These are phyloP conservation scores for Zymoseptoria passerinii DNA, from an alignment of 2,329 filamentous ascomycete genomes.

Conservation along the genomic window DNA sequence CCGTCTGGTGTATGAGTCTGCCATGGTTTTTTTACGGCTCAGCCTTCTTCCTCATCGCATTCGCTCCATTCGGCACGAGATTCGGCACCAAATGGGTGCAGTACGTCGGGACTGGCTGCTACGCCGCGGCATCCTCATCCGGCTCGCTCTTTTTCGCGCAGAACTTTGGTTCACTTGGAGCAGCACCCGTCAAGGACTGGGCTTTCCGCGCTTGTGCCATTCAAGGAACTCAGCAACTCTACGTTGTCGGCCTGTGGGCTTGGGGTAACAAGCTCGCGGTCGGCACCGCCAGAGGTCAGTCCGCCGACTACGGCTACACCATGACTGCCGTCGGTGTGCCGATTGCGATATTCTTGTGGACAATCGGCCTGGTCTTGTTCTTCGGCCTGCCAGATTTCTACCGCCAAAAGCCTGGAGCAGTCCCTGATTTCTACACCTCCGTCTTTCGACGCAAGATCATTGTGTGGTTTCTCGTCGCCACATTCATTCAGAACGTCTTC, in stretches of 20 bases:
- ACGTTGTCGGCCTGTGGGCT: slow-evolving; percentile 57
- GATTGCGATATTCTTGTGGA: slow-evolving; percentile 50
- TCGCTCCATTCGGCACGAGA: slow-evolving; percentile 48
- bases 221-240: slow-evolving; percentile 59
- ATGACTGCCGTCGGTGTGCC: slow-evolving; percentile 49
- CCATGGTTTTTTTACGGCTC: slow-evolving; percentile 57
- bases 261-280: slow-evolving; percentile 53
- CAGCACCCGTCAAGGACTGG: slow-evolving; percentile 55
- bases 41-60: slow-evolving; percentile 55
- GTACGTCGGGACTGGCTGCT: slow-evolving; percentile 53
- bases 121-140: slow-evolving; percentile 54
- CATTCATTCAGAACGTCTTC: slow-evolving; percentile 60
- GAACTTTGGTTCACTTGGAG: slow-evolving; percentile 48
- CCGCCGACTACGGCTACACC: slow-evolving; percentile 18
- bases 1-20: slow-evolving; percentile 49
- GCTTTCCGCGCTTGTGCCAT: slow-evolving; percentile 59
- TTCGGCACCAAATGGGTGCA: slow-evolving; percentile 46
- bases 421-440: slow-evolving; percentile 58
- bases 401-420: slow-evolving; percentile 53
- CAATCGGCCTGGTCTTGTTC: slow-evolving; percentile 47
- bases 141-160: slow-evolving; percentile 59
- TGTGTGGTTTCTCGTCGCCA: slow-evolving; percentile 57
- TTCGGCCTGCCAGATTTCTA: slow-evolving; percentile 60
- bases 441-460: slow-evolving; percentile 56
- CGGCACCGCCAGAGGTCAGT: slow-evolving; percentile 35